phyloP scores from a whole-genome alignment of 257 asterid species.

The Penstemon davidsonii region DNA sequence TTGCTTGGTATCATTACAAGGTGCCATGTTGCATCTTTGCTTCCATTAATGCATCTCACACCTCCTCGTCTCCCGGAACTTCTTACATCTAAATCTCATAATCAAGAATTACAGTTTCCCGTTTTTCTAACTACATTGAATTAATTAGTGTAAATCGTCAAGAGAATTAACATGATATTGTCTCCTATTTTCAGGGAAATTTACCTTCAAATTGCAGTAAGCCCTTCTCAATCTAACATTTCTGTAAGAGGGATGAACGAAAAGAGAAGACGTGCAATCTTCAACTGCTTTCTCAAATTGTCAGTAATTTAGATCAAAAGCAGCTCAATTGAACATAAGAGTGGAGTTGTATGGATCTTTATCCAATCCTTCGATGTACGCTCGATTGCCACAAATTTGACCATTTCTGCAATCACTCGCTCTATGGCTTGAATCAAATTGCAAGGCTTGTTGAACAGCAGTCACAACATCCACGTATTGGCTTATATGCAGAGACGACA shows the following conservation, averaged over 20 bases:
- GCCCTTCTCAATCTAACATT: conserved; percentile 64
- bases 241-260: conserved; percentile 48
- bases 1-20: conserved; percentile 16
- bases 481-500: background rate
- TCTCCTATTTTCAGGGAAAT: background rate
- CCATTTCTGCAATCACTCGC: conserved; percentile 30
- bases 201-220: conserved; percentile 56
- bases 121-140: conserved; percentile 49
- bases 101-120: conserved; percentile 68
- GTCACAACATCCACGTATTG: conserved; percentile 66
- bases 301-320: conserved; percentile 48
- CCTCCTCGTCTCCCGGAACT: conserved; percentile 46
- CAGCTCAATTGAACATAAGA: conserved; percentile 60
- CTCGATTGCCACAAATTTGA: conserved; percentile 35
- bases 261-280: conserved; percentile 58
- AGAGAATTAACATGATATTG: background rate
- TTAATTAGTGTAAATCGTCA: background rate
- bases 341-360: conserved; percentile 50
- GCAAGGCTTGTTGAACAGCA: conserved; percentile 42
- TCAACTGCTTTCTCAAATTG: conserved; percentile 60
- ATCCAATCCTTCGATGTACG: conserved; percentile 59
- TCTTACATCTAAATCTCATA: conserved; percentile 56
- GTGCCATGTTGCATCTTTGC: conserved; percentile 39
- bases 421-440: conserved; percentile 36
- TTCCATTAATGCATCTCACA: conserved; percentile 33